Base-by-base conservation (phyloP, 2,329 filamentous ascomycete species). In the Sporothrix schenckii region DNA sequence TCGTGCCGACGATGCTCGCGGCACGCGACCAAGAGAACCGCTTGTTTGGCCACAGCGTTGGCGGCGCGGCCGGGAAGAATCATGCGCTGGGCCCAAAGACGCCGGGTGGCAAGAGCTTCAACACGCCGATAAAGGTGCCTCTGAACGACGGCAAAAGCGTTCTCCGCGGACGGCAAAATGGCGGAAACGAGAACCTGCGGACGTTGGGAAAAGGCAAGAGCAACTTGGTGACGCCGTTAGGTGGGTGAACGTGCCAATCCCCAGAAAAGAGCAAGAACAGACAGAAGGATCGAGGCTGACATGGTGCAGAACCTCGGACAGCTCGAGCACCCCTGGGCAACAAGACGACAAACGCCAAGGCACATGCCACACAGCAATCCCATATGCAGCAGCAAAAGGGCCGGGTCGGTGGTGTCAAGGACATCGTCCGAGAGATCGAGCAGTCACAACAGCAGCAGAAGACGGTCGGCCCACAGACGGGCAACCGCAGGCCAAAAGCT, bases 331-430 rank as follows among this genome's bases (percentile, higher is more conserved):
- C 93, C 14, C 83, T 99, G 63, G 94, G 94, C 47, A 91, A 92
- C 84, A 99, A 99, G 81, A 98, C 94, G 1, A 98, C 95, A 68
- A 99, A 99, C 80, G 93, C 92, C 69, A 98, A 97, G 71, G 77
- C 78, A 3, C 75, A 83, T 87, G 49, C 63, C 19, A 19, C 68
- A 7, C 70, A 71, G 47, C 70, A 71, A 90, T 72, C 88, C 84
- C 66, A 70, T 5, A 68, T 63, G 9, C 69, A 67, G 54, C 52
- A 66, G 34, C 70, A 72, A 34, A 71, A 67, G 58, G 53, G 11
- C 39, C 19, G 34, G 49, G 44, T n/a, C 11, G 87, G 87, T 44
- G 89, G 87, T 41, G 89, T 86, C 44, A 90, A 89, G 75, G 82
- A 82, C 71, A 82, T 84, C 27, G 83, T 85, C 53, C 84, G 85